Conservation (phyloP, 495 filamentous ascomycete species). For the Talaromyces adpressus region DNA sequence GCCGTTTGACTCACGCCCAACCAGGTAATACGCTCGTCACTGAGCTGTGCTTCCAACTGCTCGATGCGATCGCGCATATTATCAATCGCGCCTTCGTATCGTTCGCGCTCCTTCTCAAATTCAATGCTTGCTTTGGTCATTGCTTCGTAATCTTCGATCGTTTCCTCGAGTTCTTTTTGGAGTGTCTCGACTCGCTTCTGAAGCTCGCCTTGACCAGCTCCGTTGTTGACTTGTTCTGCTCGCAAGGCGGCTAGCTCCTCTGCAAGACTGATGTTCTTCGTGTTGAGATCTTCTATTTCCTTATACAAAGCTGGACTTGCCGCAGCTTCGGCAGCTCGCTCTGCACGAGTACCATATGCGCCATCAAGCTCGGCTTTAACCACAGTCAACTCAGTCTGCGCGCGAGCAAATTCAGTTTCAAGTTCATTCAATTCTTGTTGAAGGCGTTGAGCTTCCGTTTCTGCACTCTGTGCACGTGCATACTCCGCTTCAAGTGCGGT, state of each 20-base stretch:
- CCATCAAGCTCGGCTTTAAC: conserved; percentile 91
- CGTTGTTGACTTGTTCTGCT: conserved; percentile 22
- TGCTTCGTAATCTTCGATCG: conserved; percentile 76
- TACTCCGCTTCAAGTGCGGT: neutral
- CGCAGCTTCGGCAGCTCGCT: conserved; percentile 72
- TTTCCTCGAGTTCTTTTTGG: conserved; percentile 73
- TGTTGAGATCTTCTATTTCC: conserved; percentile 59
- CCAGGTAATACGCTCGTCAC: conserved; percentile 65
- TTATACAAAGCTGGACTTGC: conserved; percentile 56
- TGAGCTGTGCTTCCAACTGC: conserved; percentile 56
- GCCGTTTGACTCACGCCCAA: conserved; percentile 54
- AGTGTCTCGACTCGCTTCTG: conserved; percentile 54
- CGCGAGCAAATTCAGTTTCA: conserved; percentile 73
- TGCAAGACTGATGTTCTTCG: conserved; percentile 50
- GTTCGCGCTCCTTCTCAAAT: conserved; percentile 77
- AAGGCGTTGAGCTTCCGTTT: conserved; percentile 45
- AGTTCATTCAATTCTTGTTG: conserved; percentile 62
- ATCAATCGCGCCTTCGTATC: conserved; percentile 68
- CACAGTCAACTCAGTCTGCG: conserved; percentile 87
- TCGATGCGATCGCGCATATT: conserved; percentile 62
- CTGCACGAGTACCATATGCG: conserved; percentile 72
- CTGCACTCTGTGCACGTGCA: conserved; percentile 65
- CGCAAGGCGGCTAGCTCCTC: conserved; percentile 51
- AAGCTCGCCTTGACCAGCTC: conserved; percentile 34
- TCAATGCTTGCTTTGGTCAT: conserved; percentile 82